phyloP scores from a whole-genome alignment of 208 protist genomes.

The Acanthamoeba triangularis region DNA sequence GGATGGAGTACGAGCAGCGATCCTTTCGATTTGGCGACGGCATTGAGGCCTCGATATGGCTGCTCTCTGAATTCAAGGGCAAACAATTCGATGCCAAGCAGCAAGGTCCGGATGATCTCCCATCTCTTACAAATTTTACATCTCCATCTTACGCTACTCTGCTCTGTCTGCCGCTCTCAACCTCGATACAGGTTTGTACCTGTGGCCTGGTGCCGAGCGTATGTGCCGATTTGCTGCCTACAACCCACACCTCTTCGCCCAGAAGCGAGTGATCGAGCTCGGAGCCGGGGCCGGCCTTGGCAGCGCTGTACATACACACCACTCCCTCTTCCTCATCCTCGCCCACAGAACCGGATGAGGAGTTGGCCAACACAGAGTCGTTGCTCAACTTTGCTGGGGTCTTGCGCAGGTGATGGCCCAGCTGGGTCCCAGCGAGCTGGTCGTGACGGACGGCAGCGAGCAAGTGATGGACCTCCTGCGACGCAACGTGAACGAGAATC shows the following conservation, averaged over 20 bases:
- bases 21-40: background rate
- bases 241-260: background rate
- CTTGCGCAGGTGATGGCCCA: background rate
- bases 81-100: constrained; percentile 50
- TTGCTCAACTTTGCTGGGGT: background rate
- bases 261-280: constrained; percentile 20
- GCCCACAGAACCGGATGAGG: background rate
- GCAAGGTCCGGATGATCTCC: background rate
- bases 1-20: constrained; percentile 13
- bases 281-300: background rate
- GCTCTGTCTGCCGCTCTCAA: background rate
- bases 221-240: background rate
- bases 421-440: background rate
- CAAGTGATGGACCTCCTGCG: constrained; percentile 14
- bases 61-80: constrained; percentile 24
- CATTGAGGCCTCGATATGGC: background rate
- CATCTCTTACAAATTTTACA: background rate
- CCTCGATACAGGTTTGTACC: constrained; percentile 29
- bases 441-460: constrained; percentile 20
- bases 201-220: constrained; percentile 17
- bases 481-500: constrained; percentile 41
- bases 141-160: background rate
- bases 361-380: background rate
- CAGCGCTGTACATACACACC: background rate
- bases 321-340: background rate